A percentile compares a stretch with the other conserved stretches of the same genome.
Evolutionary conservation across 305 asterid species (phyloP).

Genomic region (Fraxinus floribunda): DNA sequence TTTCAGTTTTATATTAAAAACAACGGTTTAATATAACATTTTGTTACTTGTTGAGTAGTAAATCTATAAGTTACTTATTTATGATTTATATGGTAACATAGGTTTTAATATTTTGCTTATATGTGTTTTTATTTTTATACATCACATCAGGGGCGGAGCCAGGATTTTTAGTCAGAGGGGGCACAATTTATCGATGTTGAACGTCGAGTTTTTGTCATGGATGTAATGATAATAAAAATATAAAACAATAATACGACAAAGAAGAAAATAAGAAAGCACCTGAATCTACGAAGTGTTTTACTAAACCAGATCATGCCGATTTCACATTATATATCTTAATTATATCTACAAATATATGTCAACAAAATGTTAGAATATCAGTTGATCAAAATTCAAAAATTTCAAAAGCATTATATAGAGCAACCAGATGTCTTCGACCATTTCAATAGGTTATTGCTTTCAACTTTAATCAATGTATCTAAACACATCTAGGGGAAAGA

Average conservation of each 20-base stretch:
- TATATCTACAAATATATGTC: not conserved
- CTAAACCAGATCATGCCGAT: not conserved
- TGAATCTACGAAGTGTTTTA: not conserved
- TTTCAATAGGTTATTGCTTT: not conserved
- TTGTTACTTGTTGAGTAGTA: too few species aligned
- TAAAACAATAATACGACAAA: not conserved
- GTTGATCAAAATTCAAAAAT: not conserved
- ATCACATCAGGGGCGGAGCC: too few species aligned
- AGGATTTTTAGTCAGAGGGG: too few species aligned
- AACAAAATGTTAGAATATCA: not conserved
- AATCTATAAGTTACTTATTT: too few species aligned
- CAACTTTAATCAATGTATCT: not conserved
- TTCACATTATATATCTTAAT: not conserved
- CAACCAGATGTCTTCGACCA: conserved; percentile 8
- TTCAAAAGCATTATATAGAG: not conserved
- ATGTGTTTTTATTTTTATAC: too few species aligned
- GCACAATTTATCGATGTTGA: too few species aligned
- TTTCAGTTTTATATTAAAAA: too few species aligned
- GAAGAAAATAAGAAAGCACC: not conserved
- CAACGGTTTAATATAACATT: too few species aligned
- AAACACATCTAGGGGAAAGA: not conserved
- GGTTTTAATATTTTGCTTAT: too few species aligned
- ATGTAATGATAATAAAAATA: too few species aligned
- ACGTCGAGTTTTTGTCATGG: too few species aligned
- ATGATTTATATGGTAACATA: too few species aligned